Percentiles rank a stretch among this genome's conserved stretches.
phyloP scores from a whole-genome alignment of 2,329 filamentous ascomycete species.

The Xylariaceae sp. region DNA sequence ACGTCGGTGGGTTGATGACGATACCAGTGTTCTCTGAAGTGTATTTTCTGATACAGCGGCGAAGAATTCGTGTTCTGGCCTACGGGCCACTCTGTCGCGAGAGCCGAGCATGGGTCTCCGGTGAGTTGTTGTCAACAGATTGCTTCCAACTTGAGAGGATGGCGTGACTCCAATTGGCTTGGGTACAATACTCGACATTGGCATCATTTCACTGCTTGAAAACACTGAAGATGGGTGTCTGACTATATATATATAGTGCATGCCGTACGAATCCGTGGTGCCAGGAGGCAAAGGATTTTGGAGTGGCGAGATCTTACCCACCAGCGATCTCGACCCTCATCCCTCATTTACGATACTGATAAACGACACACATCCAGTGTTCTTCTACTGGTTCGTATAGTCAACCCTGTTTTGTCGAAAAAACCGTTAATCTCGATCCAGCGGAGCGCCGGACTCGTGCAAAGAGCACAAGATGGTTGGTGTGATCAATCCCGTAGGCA shows the following conservation, averaged over 20 bases:
- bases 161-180: no score
- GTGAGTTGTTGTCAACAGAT: not conserved
- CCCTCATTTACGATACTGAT: constrained; percentile 2
- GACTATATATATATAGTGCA: not conserved
- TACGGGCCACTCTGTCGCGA: constrained; percentile 3
- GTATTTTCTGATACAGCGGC: not conserved
- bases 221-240: no score
- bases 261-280: constrained; percentile 6
- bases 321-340: not conserved
- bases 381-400: constrained; percentile 9
- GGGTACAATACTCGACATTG: no score
- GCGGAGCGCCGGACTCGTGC: constrained; percentile 2
- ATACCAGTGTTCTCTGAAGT: not conserved
- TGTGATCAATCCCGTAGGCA: constrained; percentile 8
- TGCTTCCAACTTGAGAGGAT: no score
- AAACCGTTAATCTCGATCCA: not conserved
- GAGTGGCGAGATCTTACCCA: not conserved
- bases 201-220: no score
- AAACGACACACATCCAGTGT: constrained; percentile 6
- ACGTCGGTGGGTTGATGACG: not conserved
- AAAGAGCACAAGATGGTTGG: constrained; percentile 6
- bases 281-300: not conserved
- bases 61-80: constrained; percentile 10
- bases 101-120: constrained; percentile 3
- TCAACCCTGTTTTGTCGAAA: not conserved